A percentile compares a stretch with the other conserved stretches of the same genome.
Conservation (phyloP, 495 filamentous ascomycete species). For the Talaromyces ruber region DNA sequence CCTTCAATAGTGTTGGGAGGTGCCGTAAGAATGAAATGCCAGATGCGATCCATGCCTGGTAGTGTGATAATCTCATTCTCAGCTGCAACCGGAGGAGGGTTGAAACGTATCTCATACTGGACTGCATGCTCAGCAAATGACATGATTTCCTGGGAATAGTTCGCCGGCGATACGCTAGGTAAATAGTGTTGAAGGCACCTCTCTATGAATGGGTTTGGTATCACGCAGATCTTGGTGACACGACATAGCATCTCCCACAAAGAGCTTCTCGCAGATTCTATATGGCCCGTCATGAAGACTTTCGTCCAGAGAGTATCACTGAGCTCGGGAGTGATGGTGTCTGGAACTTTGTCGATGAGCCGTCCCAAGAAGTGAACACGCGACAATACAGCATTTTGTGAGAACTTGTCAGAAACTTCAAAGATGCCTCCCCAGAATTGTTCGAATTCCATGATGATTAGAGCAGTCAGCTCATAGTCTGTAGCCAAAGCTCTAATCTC, state of each 20-base stretch:
- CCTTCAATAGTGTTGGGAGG: conserved; percentile 60
- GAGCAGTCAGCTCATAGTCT: conserved; percentile 42
- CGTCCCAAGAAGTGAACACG: conserved; percentile 49
- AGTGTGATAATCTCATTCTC: conserved; percentile 43
- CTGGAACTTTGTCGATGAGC: conserved; percentile 50
- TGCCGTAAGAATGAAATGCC: conserved; percentile 71
- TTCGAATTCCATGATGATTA: conserved; percentile 44
- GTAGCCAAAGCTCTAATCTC: conserved; percentile 43
- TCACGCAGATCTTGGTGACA: conserved; percentile 32
- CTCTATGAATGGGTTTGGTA: conserved; percentile 54
- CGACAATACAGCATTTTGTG: conserved; percentile 30
- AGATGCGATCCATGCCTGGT: conserved; percentile 66
- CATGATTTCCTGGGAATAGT: conserved; percentile 58
- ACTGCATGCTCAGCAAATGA: conserved; percentile 55
- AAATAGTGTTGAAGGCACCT: conserved; percentile 60
- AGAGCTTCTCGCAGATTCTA: conserved; percentile 45
- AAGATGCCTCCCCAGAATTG: conserved; percentile 33
- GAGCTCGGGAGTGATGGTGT: conserved; percentile 51
- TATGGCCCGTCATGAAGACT: conserved; percentile 52
- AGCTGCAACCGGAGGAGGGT: conserved; percentile 23
- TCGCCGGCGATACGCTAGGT: conserved; percentile 50
- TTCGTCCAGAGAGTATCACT: conserved; percentile 57
- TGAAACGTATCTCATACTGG: conserved; percentile 37
- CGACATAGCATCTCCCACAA: conserved; percentile 59
- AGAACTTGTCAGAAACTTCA: conserved; percentile 26